Base-by-base conservation (phyloP, 176 grass and related monocot genomes). In the Carex pumila region DNA sequence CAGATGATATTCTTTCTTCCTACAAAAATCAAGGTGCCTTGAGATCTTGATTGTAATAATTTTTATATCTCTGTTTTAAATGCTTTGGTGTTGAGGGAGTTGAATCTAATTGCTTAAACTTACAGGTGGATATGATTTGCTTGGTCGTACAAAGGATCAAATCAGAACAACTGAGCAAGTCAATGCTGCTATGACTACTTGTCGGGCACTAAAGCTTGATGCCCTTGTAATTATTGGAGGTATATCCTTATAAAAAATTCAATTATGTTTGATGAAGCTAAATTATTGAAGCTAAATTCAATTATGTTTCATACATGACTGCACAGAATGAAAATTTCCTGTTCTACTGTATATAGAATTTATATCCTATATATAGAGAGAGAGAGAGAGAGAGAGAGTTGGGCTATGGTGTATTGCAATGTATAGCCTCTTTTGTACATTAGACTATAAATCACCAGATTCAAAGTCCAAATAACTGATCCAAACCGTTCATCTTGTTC, bases 91-190 rank as follows among this genome's bases (percentile, higher is more conserved):
- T 81, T 79, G 53, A 55, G 85, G 54, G 18, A 25, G 45, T 79
- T 39, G 81, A 39, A 68, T 57, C 8, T 72, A 56, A 41, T 7
- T 82, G 54, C 14, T 84, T 31, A 85, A 37, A 52, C 64, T 66
- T 73, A 53, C 56, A 90, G 88, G 96, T 87, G 96, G 96, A 72
- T 99, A 99, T 89, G 96, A 99, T 85, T 89, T 99, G 85, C 96
- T 99, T 89, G 96, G 96, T 41, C 87, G 96, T 66, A 99, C 96
- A 72, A 91, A 92, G 87, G 96, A 99, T 95, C 96, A 99, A 85
- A 93, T 99, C 75, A 95, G 96, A 87, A 93, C 96, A 78, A 95
- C 75, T 3, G 96, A 99, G 88, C 96, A 99, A 69, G 96, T 99
- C 32, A 95, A 99, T 59, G 93, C 93, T 72, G 87, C 96, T 41